Evolutionary conservation across 2,329 filamentous ascomycete species (phyloP), one percentile per base, ranked within the genome.

Genomic region (Triangularia setosa): DNA sequence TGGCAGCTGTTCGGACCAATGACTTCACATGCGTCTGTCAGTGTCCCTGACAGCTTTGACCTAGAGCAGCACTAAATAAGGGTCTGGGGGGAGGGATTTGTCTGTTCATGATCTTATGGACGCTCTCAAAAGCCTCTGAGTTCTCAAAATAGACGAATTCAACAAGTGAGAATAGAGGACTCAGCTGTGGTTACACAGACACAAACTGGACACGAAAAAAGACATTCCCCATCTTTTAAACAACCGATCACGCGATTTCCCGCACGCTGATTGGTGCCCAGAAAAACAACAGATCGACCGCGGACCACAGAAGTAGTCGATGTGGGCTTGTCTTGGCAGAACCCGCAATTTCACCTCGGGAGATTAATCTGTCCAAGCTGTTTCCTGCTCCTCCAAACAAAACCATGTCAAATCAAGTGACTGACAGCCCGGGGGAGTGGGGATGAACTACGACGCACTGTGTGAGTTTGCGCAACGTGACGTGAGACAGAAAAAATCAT

Each of bases 211-310:
- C 21, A 55, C 48, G 24, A 53, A 53, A 53, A 53, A 33, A 12
- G n/a, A 23, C 18, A 40, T 33, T n/a, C 16, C 33, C 33, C 33
- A 18, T 40, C 33, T 40, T 58, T 58, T 55, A 63, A 65, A 58
- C n/a, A 58, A 12, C 59, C 33, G 24, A 48, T 65, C 61, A 62
- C 63, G 61, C 64, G 63, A 63, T 53, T 25, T 24, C 35, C 24
- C 58, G 35, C 60, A 30, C 55, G 57, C 54, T 70, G 67, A 70
- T 70, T 70, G 68, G 68, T 67, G 68, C 67, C 67, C 67, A 65
- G 67, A 65, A 30, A 65, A 58, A 61, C 35, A 61, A 53, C 63
- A 55, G 64, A 69, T 68, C 64, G 68, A 63, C 63, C 44, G 57
- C 54, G 55, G 58, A 33, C 40, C 3, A 27, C 23, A 25, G 33